Base-by-base conservation (phyloP, 306 rosid species). In the Clitoria ternatea region DNA sequence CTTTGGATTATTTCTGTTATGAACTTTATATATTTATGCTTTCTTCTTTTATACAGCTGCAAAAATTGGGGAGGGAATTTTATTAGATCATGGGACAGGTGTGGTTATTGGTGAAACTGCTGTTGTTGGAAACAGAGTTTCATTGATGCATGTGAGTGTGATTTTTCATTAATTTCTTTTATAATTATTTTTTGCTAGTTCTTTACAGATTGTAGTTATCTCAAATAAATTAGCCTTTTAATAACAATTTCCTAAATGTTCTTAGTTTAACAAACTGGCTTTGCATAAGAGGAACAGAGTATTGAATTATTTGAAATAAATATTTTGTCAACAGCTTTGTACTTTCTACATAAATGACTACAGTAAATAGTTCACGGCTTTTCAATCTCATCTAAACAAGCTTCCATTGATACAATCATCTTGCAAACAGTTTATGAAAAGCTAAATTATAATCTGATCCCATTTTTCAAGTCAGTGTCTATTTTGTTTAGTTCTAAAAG, bases 91-190 rank as follows among this genome's bases (percentile, higher is more conserved):
- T 69, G 97, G 83, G 17, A 90, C 97, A 2, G 97, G 98, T 74
- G 85, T 94, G 77, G 98, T 94, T 80, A 90, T 94, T 79, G 98
- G 98, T 53, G 98, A 94, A 87, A 94, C 98, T 80, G 92, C 98
- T 74, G 79, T 84, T 61, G 77, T 90, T 70, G 96, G 98, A 69
- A 89, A 90, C 80, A 83, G 98, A 84, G 98, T 94, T 74, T 94
- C 98, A 79, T 44, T 90, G 76, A 89, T 94, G 98, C 98, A 93
- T 6, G 98, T 85, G 85, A 81, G 91, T 76, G 62, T n/a, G 75
- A 72, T 75, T 72, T 67, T 56, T 74, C 67, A 60, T 35, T 20
- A 20, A 1, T 60, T 65, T 27, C 5, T 59, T 53, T 73, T 61
- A 17, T 73, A 3, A 27, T 32, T 69, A 13, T 70, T 59, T 60